Evolutionary conservation across 2,329 filamentous ascomycete species (phyloP).

Genomic region (Elsinoe arachidis): DNA sequence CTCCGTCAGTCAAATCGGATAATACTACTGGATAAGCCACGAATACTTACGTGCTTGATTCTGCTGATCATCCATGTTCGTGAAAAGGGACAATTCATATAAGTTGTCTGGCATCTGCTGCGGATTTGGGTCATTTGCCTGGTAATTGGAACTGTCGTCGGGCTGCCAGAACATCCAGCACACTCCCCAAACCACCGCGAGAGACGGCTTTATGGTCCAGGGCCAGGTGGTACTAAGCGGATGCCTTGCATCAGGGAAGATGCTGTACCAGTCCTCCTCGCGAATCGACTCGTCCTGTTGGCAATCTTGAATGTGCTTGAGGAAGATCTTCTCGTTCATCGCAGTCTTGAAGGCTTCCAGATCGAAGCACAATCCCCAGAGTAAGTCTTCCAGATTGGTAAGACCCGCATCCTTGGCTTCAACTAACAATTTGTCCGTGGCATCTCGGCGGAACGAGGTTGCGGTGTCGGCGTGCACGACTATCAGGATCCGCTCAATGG

Average conservation of each 20-base stretch:
- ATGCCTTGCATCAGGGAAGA: neutral
- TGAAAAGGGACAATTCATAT: neutral
- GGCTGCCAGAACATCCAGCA: slow-evolving; percentile 29
- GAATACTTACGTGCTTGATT: neutral
- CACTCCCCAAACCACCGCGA: slow-evolving; percentile 31
- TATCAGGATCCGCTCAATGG: neutral
- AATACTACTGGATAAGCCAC: neutral
- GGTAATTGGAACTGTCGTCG: neutral
- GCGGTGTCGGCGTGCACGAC: neutral
- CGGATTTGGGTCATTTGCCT: slow-evolving; percentile 1
- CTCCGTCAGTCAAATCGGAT: neutral
- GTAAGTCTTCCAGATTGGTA: neutral
- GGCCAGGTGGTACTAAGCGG: slow-evolving; percentile 32
- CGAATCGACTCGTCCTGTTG: neutral
- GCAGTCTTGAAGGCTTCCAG: neutral
- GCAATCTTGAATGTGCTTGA: neutral
- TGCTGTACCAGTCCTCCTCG: neutral
- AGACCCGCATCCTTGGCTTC: neutral
- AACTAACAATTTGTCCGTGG: neutral
- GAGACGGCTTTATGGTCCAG: slow-evolving; percentile 29
- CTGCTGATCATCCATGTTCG: neutral
- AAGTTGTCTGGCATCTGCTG: neutral
- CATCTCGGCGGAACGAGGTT: neutral
- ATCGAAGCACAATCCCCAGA: neutral
- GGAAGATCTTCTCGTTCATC: neutral